Conservation (phyloP, 2,329 filamentous ascomycete species). For the Zymoseptoria pseudotritici region DNA sequence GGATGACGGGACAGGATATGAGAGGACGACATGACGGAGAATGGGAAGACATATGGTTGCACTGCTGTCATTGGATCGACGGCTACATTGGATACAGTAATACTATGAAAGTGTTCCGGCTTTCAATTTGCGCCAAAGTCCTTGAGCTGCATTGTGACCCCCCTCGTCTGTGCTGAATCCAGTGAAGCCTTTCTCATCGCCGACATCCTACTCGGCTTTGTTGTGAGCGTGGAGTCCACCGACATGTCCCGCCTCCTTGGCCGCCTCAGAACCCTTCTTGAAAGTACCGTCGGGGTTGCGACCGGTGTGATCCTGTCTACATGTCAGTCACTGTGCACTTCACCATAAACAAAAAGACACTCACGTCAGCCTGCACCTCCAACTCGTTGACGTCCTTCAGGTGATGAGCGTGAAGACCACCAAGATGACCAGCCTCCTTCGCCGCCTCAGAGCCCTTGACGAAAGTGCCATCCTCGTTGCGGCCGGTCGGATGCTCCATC, state of each 20-base stretch:
- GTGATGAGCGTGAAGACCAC: slow-evolving; percentile 11
- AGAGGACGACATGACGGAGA: not conserved
- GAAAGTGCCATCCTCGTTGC: slow-evolving; percentile 6
- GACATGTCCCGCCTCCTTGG: slow-evolving; percentile 13
- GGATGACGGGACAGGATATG: not conserved
- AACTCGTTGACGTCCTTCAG: not conserved
- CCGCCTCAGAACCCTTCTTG: slow-evolving; percentile 15
- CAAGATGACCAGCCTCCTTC: slow-evolving; percentile 16
- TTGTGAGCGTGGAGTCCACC: slow-evolving; percentile 1
- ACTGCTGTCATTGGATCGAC: not conserved
- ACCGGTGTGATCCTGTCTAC: slow-evolving; percentile 10
- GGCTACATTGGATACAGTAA: not conserved
- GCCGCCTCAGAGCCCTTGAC: slow-evolving; percentile 16
- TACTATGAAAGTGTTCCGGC: not conserved
- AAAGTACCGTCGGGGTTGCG: slow-evolving; percentile 21
- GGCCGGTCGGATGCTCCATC: not conserved
- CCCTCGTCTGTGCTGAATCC: not conserved
- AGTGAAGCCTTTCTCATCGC: not conserved
- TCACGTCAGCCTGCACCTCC: not conserved
- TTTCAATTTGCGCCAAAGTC: not conserved
- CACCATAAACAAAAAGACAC: not conserved
- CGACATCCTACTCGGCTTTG: not conserved
- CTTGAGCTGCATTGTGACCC: not conserved
- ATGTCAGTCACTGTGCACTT: not conserved
- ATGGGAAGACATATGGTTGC: not conserved